Evolutionary conservation across 2,329 filamentous ascomycete species (phyloP).

Genomic region (Pseudophaeomoniella oleicola): DNA sequence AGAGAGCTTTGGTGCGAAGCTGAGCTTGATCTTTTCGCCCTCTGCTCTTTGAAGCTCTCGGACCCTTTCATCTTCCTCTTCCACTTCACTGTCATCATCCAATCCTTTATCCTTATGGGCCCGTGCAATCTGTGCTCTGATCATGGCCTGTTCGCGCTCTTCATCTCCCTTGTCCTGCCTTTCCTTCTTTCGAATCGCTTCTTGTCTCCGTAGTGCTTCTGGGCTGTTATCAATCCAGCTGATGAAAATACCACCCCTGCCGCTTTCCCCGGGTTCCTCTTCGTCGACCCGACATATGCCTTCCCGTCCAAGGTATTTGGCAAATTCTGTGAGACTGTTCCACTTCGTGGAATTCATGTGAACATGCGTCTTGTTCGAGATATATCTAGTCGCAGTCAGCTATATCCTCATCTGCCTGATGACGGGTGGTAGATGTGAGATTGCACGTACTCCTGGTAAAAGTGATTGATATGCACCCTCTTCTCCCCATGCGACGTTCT

Average conservation of each 20-base stretch:
- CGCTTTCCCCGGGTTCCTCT: not conserved
- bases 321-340: slow-evolving; percentile 78
- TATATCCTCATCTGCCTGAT: too few relatives aligned
- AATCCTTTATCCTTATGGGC: slow-evolving; percentile 48
- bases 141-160: slow-evolving; percentile 68
- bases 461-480: slow-evolving; percentile 72
- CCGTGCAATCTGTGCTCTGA: slow-evolving; percentile 69
- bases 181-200: slow-evolving; percentile 71
- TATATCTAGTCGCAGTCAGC: slow-evolving; percentile 33
- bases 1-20: slow-evolving; percentile 36
- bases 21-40: slow-evolving; percentile 63
- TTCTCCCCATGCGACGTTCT: slow-evolving; percentile 84
- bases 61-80: slow-evolving; percentile 27
- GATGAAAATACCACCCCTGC: not conserved
- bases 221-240: slow-evolving; percentile 1
- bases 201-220: slow-evolving; percentile 18
- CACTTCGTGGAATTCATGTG: slow-evolving; percentile 93
- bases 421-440: too few relatives aligned
- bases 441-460: slow-evolving; percentile 64
- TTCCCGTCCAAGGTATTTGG: slow-evolving; percentile 71
- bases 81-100: slow-evolving; percentile 26
- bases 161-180: slow-evolving; percentile 82
- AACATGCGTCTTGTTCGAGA: slow-evolving; percentile 70
- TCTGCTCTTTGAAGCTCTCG: slow-evolving; percentile 40
- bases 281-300: slow-evolving; percentile 46